Percentiles rank a stretch among this genome's conserved stretches.
phyloP scores from a whole-genome alignment of 768 basidiomycete genomes.

The Sporobolomyces pararoseus region DNA sequence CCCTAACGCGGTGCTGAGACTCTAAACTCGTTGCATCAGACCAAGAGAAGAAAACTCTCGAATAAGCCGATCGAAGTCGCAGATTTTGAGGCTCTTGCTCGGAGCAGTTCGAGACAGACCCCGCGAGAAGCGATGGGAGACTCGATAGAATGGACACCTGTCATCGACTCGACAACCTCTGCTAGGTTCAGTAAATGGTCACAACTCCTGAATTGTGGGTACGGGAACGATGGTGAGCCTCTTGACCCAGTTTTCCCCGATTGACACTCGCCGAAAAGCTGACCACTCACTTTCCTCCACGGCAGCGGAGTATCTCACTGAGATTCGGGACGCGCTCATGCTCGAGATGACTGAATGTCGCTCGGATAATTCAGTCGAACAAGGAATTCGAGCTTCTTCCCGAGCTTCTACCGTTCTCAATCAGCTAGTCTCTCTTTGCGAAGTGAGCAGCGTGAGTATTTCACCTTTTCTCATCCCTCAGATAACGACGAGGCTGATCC shows the following conservation, averaged over 20 bases:
- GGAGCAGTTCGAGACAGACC: neutral
- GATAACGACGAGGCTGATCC: neutral
- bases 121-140: neutral
- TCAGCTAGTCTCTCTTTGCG: neutral
- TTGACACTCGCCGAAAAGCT: no score
- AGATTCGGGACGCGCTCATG: neutral
- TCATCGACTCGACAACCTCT: no score
- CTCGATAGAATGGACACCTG: neutral
- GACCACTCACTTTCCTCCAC: no score
- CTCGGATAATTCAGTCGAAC: neutral
- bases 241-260: no score
- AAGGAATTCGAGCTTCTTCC: neutral
- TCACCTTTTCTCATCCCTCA: neutral
- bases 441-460: slow-evolving; percentile 20
- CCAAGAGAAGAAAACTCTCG: neutral
- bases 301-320: neutral
- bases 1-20: neutral
- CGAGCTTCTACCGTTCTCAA: neutral
- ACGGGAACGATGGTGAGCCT: no score
- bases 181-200: no score
- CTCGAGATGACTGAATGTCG: neutral
- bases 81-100: neutral
- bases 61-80: neutral
- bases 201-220: no score
- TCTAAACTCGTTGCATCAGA: neutral